Evolutionary conservation across 1,284 basidiomycete genomes (phyloP), one percentile per base, ranked within the genome.

Genomic region (Pisolithus thermaeus): DNA sequence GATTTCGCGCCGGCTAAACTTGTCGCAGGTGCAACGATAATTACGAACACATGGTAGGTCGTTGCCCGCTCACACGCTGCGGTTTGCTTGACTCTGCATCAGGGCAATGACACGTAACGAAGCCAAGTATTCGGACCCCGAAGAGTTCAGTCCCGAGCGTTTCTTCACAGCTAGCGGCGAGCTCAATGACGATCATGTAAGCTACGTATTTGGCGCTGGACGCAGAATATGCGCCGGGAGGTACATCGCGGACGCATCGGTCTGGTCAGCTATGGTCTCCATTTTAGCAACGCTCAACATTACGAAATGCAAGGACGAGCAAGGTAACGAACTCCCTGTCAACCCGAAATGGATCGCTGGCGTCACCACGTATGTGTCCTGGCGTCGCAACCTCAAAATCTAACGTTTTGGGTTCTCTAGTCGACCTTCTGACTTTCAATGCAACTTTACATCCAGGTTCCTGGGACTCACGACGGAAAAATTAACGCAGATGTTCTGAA

Each of bases 141-240:
- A 66, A 42, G 49, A 42, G 44, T 66, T 66, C 43, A 45, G 37
- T 8, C 64, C 64, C 0, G 64, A 66, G 14, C 61, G 64, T 12
- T 68, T 68, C 49, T 47, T 65, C 20, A 11, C 30, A 11, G 48
- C 52, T 42, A 49, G 52, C 0, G 63, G 58, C 3, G 42, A 56
- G 12, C 52, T 60, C 25, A 64, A 64, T 30, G 41, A 57, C 16
- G 66, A 65, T 30, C 55, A 49, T 9, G 16, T 67, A 18, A 45
- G 27, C 14, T 66, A 56, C 48, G 52, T 47, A 8, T 65, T 45
- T 46, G 63, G 63, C 7, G 61, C 57, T 6, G 63, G 63, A 3
- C 62, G 66, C 36, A 58, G 68, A 32, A 56, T 69, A 6, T 70
- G 67, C 22, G 64, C 61, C 20, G 66, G 68, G 6, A 54, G 65